phyloP scores from a whole-genome alignment of 2,329 filamentous ascomycete genomes.

The Botryotinia calthae region DNA sequence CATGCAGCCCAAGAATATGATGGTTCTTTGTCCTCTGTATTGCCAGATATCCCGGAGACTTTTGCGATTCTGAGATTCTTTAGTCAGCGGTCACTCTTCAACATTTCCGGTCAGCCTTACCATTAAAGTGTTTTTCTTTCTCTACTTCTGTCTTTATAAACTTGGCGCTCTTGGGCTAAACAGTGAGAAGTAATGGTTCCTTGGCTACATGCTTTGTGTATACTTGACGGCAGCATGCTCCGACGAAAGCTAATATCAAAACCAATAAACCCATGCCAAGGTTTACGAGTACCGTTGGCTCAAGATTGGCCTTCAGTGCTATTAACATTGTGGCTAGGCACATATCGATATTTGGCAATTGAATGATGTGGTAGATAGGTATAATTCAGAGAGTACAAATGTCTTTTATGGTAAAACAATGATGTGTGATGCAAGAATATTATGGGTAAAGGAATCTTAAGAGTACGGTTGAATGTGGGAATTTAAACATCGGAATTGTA shows the following conservation, averaged over 20 bases:
- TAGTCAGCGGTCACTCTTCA: not conserved
- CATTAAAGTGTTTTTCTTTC: not conserved
- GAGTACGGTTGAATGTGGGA: no score
- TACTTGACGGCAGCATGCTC: not conserved
- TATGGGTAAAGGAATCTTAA: not conserved
- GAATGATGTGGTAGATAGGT: not conserved
- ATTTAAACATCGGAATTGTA: not conserved
- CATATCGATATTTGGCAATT: not conserved
- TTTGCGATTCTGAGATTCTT: not conserved
- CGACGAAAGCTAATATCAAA: slow-evolving; percentile 9
- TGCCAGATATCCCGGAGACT: not conserved
- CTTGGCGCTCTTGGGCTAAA: not conserved
- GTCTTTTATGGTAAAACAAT: not conserved
- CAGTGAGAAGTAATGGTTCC: slow-evolving; percentile 12
- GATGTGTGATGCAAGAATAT: not conserved
- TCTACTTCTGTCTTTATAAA: not conserved
- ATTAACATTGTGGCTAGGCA: slow-evolving; percentile 8
- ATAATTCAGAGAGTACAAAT: not conserved
- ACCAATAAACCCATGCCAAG: slow-evolving; percentile 14
- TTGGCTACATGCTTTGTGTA: not conserved
- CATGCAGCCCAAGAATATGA: not conserved
- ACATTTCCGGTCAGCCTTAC: not conserved
- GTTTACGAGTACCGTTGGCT: not conserved
- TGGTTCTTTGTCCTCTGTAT: not conserved
- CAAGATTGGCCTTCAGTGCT: slow-evolving; percentile 4